Percentiles rank a stretch among this genome's conserved stretches.
phyloP scores from a whole-genome alignment of 176 grass and related monocot species.

The Luzula sylvatica region DNA sequence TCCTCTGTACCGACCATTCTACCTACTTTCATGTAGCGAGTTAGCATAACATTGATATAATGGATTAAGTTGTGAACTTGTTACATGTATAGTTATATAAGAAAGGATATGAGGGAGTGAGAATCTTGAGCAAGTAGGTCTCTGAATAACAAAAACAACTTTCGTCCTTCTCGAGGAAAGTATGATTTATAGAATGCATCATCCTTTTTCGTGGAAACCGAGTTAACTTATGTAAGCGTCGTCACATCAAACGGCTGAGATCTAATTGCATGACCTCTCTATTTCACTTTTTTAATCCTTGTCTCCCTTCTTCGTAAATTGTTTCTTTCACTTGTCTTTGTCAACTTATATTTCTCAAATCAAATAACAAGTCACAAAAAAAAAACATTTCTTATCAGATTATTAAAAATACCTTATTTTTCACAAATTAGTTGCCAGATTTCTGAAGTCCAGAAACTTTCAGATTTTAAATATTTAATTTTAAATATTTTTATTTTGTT shows the following conservation, averaged over 20 bases:
- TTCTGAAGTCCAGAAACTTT: too few relatives aligned
- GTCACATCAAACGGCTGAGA: background rate
- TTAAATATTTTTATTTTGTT: background rate
- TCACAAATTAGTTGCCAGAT: too few relatives aligned
- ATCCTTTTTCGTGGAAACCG: slow-evolving; percentile 2
- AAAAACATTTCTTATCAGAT: background rate
- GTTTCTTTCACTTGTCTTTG: background rate
- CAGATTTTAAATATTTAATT: background rate
- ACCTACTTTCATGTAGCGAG: background rate
- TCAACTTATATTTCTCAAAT: background rate
- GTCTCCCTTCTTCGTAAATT: background rate
- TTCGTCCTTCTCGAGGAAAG: slow-evolving; percentile 3
- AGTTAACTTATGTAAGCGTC: slow-evolving; percentile 13
- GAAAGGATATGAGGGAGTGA: too few relatives aligned
- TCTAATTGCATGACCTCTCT: background rate
- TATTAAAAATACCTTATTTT: too few relatives aligned
- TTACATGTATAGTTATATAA: background rate
- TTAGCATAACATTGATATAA: background rate
- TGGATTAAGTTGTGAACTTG: background rate
- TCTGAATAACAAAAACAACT: too few relatives aligned
- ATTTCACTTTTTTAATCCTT: background rate
- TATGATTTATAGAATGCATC: background rate
- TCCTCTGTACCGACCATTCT: background rate
- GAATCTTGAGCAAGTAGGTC: too few relatives aligned
- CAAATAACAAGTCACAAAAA: background rate